Conservation (phyloP, 495 filamentous ascomycete genomes). For the Aspergillus carlsbadensis region DNA sequence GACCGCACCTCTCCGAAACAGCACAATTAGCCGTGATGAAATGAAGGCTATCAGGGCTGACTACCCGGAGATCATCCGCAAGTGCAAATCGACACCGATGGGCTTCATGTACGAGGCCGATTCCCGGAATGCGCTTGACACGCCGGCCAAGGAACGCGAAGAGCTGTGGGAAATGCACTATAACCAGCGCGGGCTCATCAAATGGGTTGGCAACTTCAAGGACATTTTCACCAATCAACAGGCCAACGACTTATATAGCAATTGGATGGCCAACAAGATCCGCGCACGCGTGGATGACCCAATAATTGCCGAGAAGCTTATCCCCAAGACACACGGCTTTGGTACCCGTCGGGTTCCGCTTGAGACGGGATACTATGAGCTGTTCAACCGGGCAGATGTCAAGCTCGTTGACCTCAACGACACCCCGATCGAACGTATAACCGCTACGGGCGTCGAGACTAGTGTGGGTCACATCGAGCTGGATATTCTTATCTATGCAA, state of each 20-base stretch:
- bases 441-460: slow-evolving; percentile 16
- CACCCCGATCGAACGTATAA: background rate
- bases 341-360: slow-evolving; percentile 29
- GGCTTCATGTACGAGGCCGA: slow-evolving; percentile 33
- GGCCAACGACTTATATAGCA: slow-evolving; percentile 26
- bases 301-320: slow-evolving; percentile 27
- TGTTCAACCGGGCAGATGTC: slow-evolving; percentile 36
- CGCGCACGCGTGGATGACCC: slow-evolving; percentile 48
- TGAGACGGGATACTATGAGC: slow-evolving; percentile 36
- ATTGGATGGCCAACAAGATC: slow-evolving; percentile 35
- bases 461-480: slow-evolving; percentile 23
- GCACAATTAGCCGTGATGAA: slow-evolving; percentile 38
- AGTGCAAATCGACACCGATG: slow-evolving; percentile 15
- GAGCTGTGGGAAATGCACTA: slow-evolving; percentile 37
- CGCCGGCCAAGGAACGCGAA: slow-evolving; percentile 41
- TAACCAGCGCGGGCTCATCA: slow-evolving; percentile 31
- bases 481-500: slow-evolving; percentile 40
- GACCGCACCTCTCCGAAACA: slow-evolving; percentile 48
- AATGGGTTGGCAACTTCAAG: slow-evolving; percentile 29
- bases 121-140: slow-evolving; percentile 41
- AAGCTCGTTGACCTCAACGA: slow-evolving; percentile 28
- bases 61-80: slow-evolving; percentile 43
- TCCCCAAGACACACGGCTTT: slow-evolving; percentile 29
- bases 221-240: slow-evolving; percentile 26
- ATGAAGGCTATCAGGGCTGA: slow-evolving; percentile 37